Evolutionary conservation across 1,284 basidiomycete species (phyloP).

Genomic region (Irpex rosettiformis): DNA sequence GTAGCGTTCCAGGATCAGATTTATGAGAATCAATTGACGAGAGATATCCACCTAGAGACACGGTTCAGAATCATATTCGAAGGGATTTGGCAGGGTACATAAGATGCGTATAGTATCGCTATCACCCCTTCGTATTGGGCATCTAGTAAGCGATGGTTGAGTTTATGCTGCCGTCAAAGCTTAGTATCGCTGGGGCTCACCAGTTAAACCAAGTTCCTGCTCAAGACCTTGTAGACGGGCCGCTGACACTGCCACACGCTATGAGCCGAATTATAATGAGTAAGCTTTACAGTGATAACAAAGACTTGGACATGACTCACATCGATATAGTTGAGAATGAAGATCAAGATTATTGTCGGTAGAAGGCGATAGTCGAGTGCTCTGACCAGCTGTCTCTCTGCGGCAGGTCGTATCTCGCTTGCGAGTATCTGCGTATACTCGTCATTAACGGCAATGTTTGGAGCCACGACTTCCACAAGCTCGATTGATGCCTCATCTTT

Average conservation of each 20-base stretch:
- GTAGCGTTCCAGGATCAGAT: background rate
- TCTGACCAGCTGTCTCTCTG: slow-evolving; percentile 32
- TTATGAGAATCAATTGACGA: background rate
- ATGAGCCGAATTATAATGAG: background rate
- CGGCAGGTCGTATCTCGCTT: slow-evolving; percentile 20
- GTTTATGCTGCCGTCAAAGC: background rate
- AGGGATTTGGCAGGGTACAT: slow-evolving; percentile 60
- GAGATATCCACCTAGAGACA: background rate
- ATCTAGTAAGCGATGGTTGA: no score
- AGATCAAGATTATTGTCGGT: slow-evolving; percentile 59
- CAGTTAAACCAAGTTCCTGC: slow-evolving; percentile 48
- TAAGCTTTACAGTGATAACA: background rate
- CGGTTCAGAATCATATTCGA: slow-evolving; percentile 47
- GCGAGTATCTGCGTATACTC: slow-evolving; percentile 25
- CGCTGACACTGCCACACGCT: slow-evolving; percentile 59
- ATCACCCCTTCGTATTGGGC: slow-evolving; percentile 59
- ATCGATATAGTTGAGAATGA: slow-evolving; percentile 69
- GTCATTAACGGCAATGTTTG: background rate
- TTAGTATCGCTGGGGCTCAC: no score
- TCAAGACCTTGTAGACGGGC: slow-evolving; percentile 61
- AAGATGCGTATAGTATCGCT: slow-evolving; percentile 57
- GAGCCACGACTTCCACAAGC: slow-evolving; percentile 17
- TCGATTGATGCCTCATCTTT: slow-evolving; percentile 16
- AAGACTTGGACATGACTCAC: slow-evolving; percentile 41
- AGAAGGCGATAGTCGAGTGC: slow-evolving; percentile 57